Evolutionary conservation across 139 green algal species (phyloP), one percentile per base, ranked within the genome.

Genomic region (Coelastrella sp.): DNA sequence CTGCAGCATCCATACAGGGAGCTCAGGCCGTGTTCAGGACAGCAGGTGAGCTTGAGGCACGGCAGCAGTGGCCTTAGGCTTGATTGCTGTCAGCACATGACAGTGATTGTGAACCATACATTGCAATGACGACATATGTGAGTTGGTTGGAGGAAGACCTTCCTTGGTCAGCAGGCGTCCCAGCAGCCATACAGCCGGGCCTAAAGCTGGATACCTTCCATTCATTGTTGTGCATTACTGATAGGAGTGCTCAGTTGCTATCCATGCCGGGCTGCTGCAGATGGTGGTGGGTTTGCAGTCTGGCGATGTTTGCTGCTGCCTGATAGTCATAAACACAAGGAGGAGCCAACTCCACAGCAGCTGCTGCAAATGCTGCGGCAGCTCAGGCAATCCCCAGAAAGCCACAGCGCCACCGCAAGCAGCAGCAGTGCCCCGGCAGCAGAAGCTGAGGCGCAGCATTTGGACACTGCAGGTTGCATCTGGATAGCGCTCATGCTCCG

Each of bases 281-380:
- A 93, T 76, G 94, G 93, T n/a, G 78, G 65, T 24, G 87, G 57
- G 0, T 95, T 96, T 65, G 93, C 92, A 6, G 94, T 96, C 66
- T 98, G 96, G 96, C 92, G 95, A 1, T 93, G 91, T n/a, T 78
- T 98, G 81, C 85, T 98, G 59, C 78, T 88, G 7, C 94, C 92
- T 7, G 93, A 96, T 79, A 73, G 63, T 58, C 72, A 27, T 74
- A 84, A 87, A 76, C 82, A 89, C 74, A 27, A 66, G 58, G 61
- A 85, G 25, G 27, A 85, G 56, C 88, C 82, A 25, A 20, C 85
- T 0, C 72, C 74, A 0, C 19, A 78, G 3, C 82, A 92, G 78
- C 88, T 93, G 87, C 87, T 93, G 27, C 61, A 56, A 66, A 86
- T 90, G 72, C 92, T 96, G 84, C 74, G 79, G 19, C 88, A 91